Base-by-base conservation (phyloP, 1,284 basidiomycete species). In the Malassezia slooffiae region DNA sequence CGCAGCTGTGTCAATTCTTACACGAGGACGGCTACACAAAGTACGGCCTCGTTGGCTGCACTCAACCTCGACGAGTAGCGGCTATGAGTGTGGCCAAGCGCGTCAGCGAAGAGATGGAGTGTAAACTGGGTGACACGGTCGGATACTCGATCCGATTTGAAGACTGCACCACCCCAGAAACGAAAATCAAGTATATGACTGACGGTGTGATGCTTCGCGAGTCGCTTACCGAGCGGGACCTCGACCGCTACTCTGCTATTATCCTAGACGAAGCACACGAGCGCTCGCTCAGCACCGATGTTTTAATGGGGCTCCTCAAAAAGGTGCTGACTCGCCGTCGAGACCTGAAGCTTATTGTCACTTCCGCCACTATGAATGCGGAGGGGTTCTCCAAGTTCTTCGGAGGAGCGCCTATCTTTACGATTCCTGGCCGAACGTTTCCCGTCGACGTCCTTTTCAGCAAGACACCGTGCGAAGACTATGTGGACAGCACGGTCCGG, bases 61-160 rank as follows among this genome's bases (percentile, higher is more conserved):
- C 91, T 0, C 90, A 96, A 67, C 90, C 90, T 29, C 80, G 91
- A 63, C 86, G 90, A 74, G 90, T 96, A 10, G 90, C 91, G 35
- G 90, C 91, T 10, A 96, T 97, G 90, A 90, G 85, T 12, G 91
- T 96, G 3, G 91, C 91, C 7, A 96, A 96, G 73, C 88, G 91
- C 73, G 91, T 96, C 45, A 89, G 85, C 66, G 91, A 97, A 66
- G 91, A 97, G 71, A 78, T 78, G 76, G 75, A 76, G 62, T 74
- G 75, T 71, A 82, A 85, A 72, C 77, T 96, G 0, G 91, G 91
- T 6, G 75, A 76, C 2, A 79, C 79, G 1, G 91, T 97, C 12
- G 91, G 91, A 5, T 96, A 97, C 69, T 85, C 89, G 12, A 96
- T 97, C 66, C 85, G 91, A 50, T 96, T 96, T 62, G 91, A 97